phyloP scores from a whole-genome alignment of 768 basidiomycete species.

The Chiua virens region DNA sequence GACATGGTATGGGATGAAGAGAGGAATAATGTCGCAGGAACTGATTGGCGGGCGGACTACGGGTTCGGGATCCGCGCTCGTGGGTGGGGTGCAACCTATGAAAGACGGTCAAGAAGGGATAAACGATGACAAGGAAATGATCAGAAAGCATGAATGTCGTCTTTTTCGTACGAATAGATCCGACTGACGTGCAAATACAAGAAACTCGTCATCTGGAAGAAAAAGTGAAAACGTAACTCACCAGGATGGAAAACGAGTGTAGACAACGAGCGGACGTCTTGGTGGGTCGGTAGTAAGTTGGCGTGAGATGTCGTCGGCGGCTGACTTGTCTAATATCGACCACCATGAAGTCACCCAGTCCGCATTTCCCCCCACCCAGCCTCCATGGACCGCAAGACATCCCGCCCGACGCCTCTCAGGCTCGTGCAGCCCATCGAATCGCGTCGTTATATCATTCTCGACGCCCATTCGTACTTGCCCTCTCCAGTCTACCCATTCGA shows the following conservation, averaged over 20 bases:
- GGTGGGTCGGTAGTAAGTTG: neutral
- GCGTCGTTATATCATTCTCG: slow-evolving; percentile 15
- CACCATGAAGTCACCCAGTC: neutral
- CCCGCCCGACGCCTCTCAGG: slow-evolving; percentile 13
- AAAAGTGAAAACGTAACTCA: slow-evolving; percentile 12
- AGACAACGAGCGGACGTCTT: slow-evolving; percentile 1
- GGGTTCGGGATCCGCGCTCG: neutral
- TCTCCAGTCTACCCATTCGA: slow-evolving; percentile 6
- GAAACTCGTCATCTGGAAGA: slow-evolving; percentile 41
- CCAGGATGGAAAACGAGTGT: slow-evolving; percentile 9
- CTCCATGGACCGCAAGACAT: slow-evolving; percentile 4
- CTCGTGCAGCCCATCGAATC: slow-evolving; percentile 18
- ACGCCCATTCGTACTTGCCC: neutral
- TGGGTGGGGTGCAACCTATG: slow-evolving; percentile 1
- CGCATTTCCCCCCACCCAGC: neutral
- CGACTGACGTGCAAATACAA: slow-evolving; percentile 67
- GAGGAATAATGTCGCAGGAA: neutral
- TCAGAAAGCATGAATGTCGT: slow-evolving; percentile 48
- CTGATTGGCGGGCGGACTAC: neutral
- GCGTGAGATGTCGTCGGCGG: slow-evolving; percentile 10
- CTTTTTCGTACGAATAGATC: slow-evolving; percentile 37
- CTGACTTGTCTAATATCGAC: slow-evolving; percentile 14
- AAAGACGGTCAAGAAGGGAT: slow-evolving; percentile 4
- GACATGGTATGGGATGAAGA: slow-evolving; percentile 18
- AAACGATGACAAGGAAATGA: neutral